Evolutionary conservation across 2,329 filamentous ascomycete genomes (phyloP).

Genomic region (Aspergillus texensis): DNA sequence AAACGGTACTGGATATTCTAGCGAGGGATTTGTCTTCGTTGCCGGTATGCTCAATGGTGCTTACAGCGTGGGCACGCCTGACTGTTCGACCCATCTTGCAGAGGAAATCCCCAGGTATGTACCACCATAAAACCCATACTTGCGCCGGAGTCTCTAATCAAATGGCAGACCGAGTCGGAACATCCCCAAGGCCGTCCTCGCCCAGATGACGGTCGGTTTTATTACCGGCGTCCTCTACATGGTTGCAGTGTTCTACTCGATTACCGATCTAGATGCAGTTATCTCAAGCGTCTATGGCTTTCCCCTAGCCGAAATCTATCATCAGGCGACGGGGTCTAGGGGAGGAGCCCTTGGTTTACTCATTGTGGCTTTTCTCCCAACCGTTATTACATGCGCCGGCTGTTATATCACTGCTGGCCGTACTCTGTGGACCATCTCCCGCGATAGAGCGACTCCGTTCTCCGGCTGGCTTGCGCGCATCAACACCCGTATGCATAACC

Average conservation of each 20-base stretch:
- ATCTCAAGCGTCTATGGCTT: conserved; percentile 39
- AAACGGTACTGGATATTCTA: conserved; percentile 47
- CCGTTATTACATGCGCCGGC: conserved; percentile 56
- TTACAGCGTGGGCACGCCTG: conserved; percentile 67
- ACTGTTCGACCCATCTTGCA: conserved; percentile 65
- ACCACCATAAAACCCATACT: not conserved
- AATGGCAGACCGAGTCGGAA: conserved; percentile 42
- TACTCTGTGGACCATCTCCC: conserved; percentile 61
- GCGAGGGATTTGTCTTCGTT: conserved; percentile 65
- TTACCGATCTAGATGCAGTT: conserved; percentile 41
- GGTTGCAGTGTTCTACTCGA: conserved; percentile 55
- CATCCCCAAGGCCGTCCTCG: conserved; percentile 53
- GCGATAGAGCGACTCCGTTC: conserved; percentile 64
- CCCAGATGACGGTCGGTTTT: conserved; percentile 53
- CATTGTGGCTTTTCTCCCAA: conserved; percentile 60
- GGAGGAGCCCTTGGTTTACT: conserved; percentile 60
- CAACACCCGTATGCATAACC: conserved; percentile 58
- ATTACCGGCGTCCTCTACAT: conserved; percentile 52
- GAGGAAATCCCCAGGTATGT: conserved; percentile 61
- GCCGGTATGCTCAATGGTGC: conserved; percentile 70
- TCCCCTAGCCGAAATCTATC: conserved; percentile 52
- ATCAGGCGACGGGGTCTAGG: conserved; percentile 50
- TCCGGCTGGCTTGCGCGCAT: conserved; percentile 56
- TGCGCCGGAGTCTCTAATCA: conserved; percentile 12
- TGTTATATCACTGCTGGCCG: conserved; percentile 64